Evolutionary conservation across 495 filamentous ascomycete species (phyloP).

Genomic region (Talaromyces liani): DNA sequence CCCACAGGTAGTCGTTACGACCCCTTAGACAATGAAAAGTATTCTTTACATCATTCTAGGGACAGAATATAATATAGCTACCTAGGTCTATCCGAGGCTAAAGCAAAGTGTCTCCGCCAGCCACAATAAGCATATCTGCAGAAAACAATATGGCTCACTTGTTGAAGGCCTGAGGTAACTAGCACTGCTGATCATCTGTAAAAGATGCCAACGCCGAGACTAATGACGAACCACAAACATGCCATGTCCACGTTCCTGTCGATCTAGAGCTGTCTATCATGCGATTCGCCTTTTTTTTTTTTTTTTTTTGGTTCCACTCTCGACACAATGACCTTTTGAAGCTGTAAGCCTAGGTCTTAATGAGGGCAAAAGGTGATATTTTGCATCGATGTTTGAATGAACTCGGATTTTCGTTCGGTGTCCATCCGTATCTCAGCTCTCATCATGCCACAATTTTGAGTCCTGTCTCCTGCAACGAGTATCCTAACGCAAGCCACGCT

Average conservation of each 20-base stretch:
- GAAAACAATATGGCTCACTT: neutral
- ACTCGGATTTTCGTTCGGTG: neutral
- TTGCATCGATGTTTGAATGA: conserved; percentile 1
- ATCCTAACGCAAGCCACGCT: conserved; percentile 4
- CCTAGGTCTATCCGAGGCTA: neutral
- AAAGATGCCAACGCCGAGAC: neutral
- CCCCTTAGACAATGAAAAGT: neutral
- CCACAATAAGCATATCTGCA: neutral
- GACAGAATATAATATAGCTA: neutral
- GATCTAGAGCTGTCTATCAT: conserved; percentile 4
- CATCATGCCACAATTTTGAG: neutral
- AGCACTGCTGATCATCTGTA: neutral
- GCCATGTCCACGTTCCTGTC: neutral
- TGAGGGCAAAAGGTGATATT: neutral
- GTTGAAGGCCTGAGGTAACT: neutral
- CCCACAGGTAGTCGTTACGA: neutral
- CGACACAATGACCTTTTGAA: neutral
- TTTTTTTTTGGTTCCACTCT: neutral
- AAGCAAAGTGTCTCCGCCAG: neutral
- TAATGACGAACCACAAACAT: conserved; percentile 3
- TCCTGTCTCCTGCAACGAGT: neutral
- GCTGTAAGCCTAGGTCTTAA: neutral
- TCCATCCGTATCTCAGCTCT: conserved; percentile 1
- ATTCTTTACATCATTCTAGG: conserved; percentile 2
- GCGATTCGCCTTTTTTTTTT: neutral